phyloP scores from a whole-genome alignment of 352 stramenopile genomes.

The Globisporangium cederbergense region DNA sequence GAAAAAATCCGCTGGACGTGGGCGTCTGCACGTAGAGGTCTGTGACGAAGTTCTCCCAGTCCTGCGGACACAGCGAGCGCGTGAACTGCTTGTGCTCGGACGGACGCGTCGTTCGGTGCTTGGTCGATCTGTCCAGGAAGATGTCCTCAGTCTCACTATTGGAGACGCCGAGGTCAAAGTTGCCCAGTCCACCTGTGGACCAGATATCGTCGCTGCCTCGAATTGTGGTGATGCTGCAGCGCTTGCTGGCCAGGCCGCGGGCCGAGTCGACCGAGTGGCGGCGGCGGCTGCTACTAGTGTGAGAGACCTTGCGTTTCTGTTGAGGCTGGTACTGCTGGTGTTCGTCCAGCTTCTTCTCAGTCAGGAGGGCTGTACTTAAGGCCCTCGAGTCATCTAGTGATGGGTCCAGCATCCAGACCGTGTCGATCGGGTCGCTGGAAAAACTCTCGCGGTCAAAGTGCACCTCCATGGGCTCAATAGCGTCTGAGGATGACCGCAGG shows the following conservation, averaged over 20 bases:
- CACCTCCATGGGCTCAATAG: neutral
- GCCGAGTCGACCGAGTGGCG: conserved; percentile 9
- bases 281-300: neutral
- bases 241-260: neutral
- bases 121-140: neutral
- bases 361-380: neutral
- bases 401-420: conserved; percentile 14
- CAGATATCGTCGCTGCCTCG: neutral
- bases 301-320: neutral
- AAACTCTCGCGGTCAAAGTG: conserved; percentile 11
- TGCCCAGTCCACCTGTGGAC: neutral
- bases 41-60: conserved; percentile 16
- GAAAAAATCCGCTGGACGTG: neutral
- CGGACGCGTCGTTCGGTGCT: conserved; percentile 4
- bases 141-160: neutral
- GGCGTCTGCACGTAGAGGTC: conserved; percentile 11
- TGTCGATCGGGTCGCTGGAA: neutral
- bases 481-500: neutral
- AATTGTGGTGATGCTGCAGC: conserved; percentile 2
- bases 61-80: neutral
- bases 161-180: conserved; percentile 12
- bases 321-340: neutral
- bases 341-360: neutral
- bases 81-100: conserved; percentile 9
- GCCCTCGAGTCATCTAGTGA: conserved; percentile 9